Evolutionary conservation across 208 protist genomes (phyloP).

Genomic region (Porcisia hertigi): DNA sequence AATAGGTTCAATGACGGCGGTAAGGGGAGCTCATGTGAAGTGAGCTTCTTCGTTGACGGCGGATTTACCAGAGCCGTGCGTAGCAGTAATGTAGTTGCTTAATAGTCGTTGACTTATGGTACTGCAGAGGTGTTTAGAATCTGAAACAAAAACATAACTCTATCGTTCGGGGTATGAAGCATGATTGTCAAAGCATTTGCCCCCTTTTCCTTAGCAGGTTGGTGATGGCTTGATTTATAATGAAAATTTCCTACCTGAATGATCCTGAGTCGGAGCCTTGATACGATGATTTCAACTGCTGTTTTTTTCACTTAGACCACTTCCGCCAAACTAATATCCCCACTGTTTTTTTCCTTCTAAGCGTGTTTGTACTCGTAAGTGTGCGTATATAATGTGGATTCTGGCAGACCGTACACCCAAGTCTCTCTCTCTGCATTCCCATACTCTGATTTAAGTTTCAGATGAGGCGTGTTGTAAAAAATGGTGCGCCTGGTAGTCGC

Average conservation of each 20-base stretch:
- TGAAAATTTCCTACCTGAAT: background rate
- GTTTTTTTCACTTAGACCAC: background rate
- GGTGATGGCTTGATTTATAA: background rate
- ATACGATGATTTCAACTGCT: background rate
- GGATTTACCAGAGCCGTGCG: background rate
- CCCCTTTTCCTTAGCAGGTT: background rate
- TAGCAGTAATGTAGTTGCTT: background rate
- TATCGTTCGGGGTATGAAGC: background rate
- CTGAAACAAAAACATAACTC: background rate
- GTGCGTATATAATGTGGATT: background rate
- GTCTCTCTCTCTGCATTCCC: background rate
- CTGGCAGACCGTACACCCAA: background rate
- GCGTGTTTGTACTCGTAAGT: background rate
- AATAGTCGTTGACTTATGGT: background rate
- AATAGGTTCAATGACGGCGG: background rate
- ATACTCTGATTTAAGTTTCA: background rate
- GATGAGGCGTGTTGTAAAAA: constrained; percentile 52
- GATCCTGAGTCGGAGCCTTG: background rate
- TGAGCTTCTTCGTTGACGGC: background rate
- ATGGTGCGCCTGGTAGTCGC: constrained; percentile 39
- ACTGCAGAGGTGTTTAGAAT: background rate
- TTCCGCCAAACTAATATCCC: background rate
- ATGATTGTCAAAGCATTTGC: background rate
- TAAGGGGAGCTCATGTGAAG: background rate
- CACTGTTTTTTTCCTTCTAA: background rate